Percentiles rank a stretch among this genome's conserved stretches.
These are phyloP conservation scores for Fusarium euwallaceae DNA, from an alignment of 2,329 filamentous ascomycete species.

Conservation along the genomic window DNA sequence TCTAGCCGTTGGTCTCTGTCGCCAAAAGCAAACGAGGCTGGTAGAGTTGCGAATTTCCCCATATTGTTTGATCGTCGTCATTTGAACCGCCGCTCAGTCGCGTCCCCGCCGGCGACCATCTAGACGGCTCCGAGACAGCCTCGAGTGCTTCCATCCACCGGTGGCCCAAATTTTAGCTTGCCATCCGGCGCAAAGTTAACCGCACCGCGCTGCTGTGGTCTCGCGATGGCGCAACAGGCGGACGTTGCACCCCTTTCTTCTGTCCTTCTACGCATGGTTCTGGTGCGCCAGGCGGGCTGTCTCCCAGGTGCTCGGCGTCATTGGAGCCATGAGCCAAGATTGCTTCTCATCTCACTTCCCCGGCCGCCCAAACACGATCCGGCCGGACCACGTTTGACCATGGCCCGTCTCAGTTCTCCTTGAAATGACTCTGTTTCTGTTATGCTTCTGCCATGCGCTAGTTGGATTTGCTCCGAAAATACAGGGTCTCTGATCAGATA, in stretches of 20 bases:
- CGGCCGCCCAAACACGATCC: conserved; percentile 20
- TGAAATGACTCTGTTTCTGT: conserved; percentile 14
- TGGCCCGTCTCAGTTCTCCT: conserved; percentile 6
- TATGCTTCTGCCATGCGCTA: conserved; percentile 28
- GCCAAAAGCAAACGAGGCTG: conserved; percentile 24
- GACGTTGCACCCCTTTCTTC: conserved; percentile 40
- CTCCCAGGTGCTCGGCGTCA: conserved; percentile 29
- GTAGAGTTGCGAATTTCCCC: conserved; percentile 19
- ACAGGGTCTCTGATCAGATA: conserved; percentile 19
- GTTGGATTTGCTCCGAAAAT: conserved; percentile 10
- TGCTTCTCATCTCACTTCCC: conserved; percentile 29
- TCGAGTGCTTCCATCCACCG: conserved; percentile 31
- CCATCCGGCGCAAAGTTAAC: conserved; percentile 29
- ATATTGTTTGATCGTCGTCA: conserved; percentile 36
- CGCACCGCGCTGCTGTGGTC: conserved; percentile 29
- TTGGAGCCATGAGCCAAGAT: conserved; percentile 23
- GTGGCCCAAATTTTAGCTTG: conserved; percentile 37
- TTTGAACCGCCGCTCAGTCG: conserved; percentile 18
- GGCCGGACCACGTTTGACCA: conserved; percentile 17
- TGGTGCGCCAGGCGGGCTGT: conserved; percentile 21
- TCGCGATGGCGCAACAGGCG: conserved; percentile 32
- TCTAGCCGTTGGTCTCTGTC: conserved; percentile 7
- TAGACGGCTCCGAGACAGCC: conserved; percentile 35
- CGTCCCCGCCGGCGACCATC: conserved; percentile 32
- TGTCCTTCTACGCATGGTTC: conserved; percentile 31